Evolutionary conservation across 345 rosid species (phyloP).

Genomic region (Raphanus sativus): DNA sequence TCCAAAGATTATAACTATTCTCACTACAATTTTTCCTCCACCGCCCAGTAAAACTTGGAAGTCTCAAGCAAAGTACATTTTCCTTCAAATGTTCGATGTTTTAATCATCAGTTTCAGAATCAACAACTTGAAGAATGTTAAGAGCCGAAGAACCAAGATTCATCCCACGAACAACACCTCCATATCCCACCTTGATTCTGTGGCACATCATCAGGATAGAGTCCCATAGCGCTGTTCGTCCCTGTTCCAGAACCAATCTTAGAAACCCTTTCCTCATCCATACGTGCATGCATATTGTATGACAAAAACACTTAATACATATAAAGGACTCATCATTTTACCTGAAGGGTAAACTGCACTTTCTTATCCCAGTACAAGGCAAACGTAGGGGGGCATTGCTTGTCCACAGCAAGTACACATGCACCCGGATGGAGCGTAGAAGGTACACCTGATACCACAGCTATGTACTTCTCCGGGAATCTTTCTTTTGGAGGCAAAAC

Average conservation of each 20-base stretch:
- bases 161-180: slow-evolving; percentile 82
- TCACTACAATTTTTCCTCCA: slow-evolving; percentile 12
- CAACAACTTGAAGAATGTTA: slow-evolving; percentile 70
- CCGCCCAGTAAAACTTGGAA: background rate
- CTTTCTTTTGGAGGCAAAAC: slow-evolving; percentile 84
- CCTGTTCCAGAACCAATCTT: slow-evolving; percentile 49
- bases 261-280: background rate
- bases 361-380: slow-evolving; percentile 95
- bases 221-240: slow-evolving; percentile 92
- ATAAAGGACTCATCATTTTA: slow-evolving; percentile 28
- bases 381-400: slow-evolving; percentile 64
- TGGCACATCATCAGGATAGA: slow-evolving; percentile 75
- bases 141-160: slow-evolving; percentile 86
- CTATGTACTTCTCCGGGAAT: slow-evolving; percentile 86
- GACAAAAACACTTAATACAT: background rate
- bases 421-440: slow-evolving; percentile 87
- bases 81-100: background rate
- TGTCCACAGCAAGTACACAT: slow-evolving; percentile 68
- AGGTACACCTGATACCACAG: slow-evolving; percentile 68
- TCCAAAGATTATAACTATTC: background rate
- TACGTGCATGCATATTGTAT: background rate
- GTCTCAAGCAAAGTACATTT: slow-evolving; percentile 12
- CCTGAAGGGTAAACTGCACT: slow-evolving; percentile 84
- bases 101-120: slow-evolving; percentile 58
- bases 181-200: slow-evolving; percentile 72